Percentiles rank a stretch among this genome's conserved stretches.
These are phyloP conservation scores for Didymella pinodella DNA, from an alignment of 2,329 filamentous ascomycete species.

Conservation along the genomic window DNA sequence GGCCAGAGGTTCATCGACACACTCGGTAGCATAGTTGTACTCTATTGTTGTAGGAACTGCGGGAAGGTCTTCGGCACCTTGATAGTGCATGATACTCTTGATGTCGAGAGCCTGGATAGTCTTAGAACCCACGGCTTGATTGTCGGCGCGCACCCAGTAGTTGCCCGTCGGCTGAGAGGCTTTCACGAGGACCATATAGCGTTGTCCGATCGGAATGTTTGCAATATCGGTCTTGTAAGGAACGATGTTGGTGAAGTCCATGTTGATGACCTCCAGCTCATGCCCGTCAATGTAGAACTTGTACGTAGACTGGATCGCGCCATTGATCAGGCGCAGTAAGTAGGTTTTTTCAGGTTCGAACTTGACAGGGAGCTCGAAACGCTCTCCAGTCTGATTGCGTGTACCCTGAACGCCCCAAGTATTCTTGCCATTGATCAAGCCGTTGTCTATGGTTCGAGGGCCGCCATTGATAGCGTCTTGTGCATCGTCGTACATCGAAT, in stretches of 20 bases:
- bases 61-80: not conserved
- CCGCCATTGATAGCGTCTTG: constrained; percentile 28
- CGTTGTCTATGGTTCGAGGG: not conserved
- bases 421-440: not conserved
- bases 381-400: not conserved
- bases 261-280: constrained; percentile 47
- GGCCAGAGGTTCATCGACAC: not conserved
- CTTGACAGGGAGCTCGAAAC: not conserved
- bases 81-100: not conserved
- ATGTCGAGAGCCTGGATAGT: not conserved
- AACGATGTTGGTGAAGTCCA: constrained; percentile 51
- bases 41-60: not conserved
- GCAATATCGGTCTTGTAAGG: not conserved
- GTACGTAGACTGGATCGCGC: constrained; percentile 48
- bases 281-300: constrained; percentile 52
- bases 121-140: not conserved
- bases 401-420: not conserved
- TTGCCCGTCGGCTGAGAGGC: not conserved
- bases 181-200: not conserved
- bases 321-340: not conserved
- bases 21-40: not conserved
- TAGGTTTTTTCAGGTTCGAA: not conserved
- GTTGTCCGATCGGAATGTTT: not conserved
- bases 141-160: not conserved
- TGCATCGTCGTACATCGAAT: constrained; percentile 38